Percentiles rank a stretch among this genome's conserved stretches.
These are phyloP conservation scores for Arbutus unedo DNA, from an alignment of 148 eudicot genomes.

Conservation along the genomic window DNA sequence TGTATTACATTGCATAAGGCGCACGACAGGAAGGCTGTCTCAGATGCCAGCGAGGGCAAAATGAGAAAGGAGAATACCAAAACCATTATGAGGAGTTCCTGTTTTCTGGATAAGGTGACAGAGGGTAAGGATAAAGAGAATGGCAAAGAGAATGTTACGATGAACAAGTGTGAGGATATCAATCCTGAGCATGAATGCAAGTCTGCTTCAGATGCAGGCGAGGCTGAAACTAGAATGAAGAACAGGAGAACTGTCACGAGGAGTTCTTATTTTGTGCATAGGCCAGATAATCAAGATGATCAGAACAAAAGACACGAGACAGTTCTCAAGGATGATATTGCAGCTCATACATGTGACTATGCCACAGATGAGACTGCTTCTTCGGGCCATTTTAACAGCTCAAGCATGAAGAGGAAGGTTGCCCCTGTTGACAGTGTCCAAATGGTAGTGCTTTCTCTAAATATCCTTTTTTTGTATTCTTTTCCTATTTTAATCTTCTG, in stretches of 20 bases:
- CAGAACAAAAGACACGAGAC: constrained; percentile 18
- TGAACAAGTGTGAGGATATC: constrained; percentile 13
- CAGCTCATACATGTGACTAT: constrained; percentile 21
- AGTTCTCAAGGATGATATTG: constrained; percentile 15
- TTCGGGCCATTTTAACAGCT: constrained; percentile 19
- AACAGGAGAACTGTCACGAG: constrained; percentile 32
- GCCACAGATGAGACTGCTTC: constrained; percentile 23
- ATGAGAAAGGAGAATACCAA: constrained; percentile 25
- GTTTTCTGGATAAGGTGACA: constrained; percentile 42
- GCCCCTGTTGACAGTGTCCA: constrained; percentile 27
- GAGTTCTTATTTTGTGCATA: constrained; percentile 59
- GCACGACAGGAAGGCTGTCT: constrained; percentile 24
- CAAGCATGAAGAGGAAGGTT: constrained; percentile 57
- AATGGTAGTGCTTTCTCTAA: constrained; percentile 29
- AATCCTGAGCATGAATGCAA: constrained; percentile 7
- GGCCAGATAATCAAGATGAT: constrained; percentile 31
- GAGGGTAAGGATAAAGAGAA: constrained; percentile 27
- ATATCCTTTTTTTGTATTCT: not conserved
- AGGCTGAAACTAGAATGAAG: constrained; percentile 11
- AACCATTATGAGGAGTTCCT: constrained; percentile 49
- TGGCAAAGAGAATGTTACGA: constrained; percentile 4
- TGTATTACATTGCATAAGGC: constrained; percentile 47
- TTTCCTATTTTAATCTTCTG: not conserved
- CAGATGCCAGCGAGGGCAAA: constrained; percentile 24
- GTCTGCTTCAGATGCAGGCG: constrained; percentile 14